Evolutionary conservation across 495 filamentous ascomycete species (phyloP), one percentile per base, ranked within the genome.

Genomic region (Durotheca rogersii): DNA sequence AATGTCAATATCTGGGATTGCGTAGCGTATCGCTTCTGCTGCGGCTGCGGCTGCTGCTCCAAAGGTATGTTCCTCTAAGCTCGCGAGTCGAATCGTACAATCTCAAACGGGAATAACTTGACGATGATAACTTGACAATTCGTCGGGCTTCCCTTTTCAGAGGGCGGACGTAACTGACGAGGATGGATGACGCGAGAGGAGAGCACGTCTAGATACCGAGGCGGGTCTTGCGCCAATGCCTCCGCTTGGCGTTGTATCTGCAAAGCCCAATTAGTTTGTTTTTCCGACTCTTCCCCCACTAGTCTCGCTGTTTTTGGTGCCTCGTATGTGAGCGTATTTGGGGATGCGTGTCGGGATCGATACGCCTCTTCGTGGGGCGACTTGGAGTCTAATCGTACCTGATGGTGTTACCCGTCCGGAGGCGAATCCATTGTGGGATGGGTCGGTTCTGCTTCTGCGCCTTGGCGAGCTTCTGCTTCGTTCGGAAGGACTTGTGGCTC

Each of bases 391-490:
- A 29, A 55, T 72, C 82, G 77, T 85, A 96, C 90, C 90, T 82
- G 76, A 96, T 95, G 79, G 92, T 98, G 82, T 98, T 98, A 74
- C 86, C 86, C 58, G 93, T 98, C 70, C 93, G 86, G 65, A 98
- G 83, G 67, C 93, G 86, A 72, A 98, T 97, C 93, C 93, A 98
- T 83, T 98, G 93, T 56, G 93, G 93, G 74, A 98, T 96, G 54
- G 93, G 93, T 65, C 94, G 82, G 86, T 97, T 98, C 81, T 96
- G 90, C 80, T 94, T 96, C 82, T 96, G 90, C 69, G 93, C 93
- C 82, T 90, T 96, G 69, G 94, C 93, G 80, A 98, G 93, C 93
- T 98, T 98, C 76, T 93, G 87, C 92, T 98, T 98, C 75, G 89
- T 94, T 72, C 88, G 86, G 88, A 96, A 96, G 69, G 90, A 89